These are phyloP conservation scores for Flaveria floridana DNA, from an alignment of 140 eudicot species.

Conservation along the genomic window DNA sequence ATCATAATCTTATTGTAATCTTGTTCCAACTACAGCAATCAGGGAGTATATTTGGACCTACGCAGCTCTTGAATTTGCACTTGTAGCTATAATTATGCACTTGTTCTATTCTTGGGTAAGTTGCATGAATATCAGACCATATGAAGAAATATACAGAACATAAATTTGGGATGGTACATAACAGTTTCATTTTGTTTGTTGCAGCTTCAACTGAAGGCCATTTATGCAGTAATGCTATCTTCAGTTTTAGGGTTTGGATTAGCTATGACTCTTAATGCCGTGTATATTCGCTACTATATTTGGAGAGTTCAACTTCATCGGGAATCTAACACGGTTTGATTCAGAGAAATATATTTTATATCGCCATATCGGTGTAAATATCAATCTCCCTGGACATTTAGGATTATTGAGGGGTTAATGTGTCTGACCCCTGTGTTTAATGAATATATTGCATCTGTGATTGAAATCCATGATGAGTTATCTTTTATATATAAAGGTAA, in stretches of 20 bases:
- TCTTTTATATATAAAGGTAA: neutral
- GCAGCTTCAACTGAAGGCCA: conserved; percentile 68
- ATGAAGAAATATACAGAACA: neutral
- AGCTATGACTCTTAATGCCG: conserved; percentile 52
- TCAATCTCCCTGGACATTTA: conserved; percentile 1
- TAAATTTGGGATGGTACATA: neutral
- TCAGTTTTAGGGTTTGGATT: conserved; percentile 61
- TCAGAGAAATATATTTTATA: conserved; percentile 18
- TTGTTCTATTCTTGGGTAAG: conserved; percentile 73
- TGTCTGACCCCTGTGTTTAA: neutral
- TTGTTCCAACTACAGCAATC: conserved; percentile 57
- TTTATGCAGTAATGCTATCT: conserved; percentile 63
- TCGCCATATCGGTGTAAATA: conserved; percentile 19
- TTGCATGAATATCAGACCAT: neutral
- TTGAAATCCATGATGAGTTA: conserved; percentile 3
- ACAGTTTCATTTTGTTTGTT: conserved; percentile 29
- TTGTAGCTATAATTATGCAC: conserved; percentile 67
- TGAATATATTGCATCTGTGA: neutral
- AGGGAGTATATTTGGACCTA: conserved; percentile 82
- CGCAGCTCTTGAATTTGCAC: conserved; percentile 88
- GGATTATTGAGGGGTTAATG: conserved; percentile 26
- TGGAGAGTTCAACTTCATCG: conserved; percentile 55
- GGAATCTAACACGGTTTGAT: conserved; percentile 46
- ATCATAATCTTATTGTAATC: conserved; percentile 11
- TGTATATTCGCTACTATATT: conserved; percentile 47